Evolutionary conservation across 2,329 filamentous ascomycete species (phyloP).

Genomic region (Epichloe elymi): DNA sequence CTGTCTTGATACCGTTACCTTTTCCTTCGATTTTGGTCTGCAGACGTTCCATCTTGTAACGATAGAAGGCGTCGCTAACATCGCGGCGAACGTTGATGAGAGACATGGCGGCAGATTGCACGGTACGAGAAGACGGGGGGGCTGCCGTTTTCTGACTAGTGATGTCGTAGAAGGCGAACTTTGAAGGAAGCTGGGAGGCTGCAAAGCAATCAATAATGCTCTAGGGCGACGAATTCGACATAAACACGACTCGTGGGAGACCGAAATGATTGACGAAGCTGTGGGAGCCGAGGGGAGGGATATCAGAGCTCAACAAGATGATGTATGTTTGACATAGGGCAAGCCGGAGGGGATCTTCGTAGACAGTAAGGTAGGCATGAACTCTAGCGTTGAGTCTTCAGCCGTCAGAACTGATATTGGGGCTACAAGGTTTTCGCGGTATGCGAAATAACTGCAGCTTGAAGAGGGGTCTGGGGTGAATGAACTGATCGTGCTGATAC

Average conservation of each 20-base stretch:
- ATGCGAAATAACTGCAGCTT: slow-evolving; percentile 97
- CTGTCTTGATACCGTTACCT: slow-evolving; percentile 98
- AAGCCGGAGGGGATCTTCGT: slow-evolving; percentile 32
- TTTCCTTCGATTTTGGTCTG: slow-evolving; percentile 99
- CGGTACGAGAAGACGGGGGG: slow-evolving; percentile 6
- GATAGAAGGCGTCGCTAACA: slow-evolving; percentile 97
- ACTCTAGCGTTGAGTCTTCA: slow-evolving; percentile 46
- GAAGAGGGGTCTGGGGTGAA: slow-evolving; percentile 90
- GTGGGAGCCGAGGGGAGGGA: slow-evolving; percentile 26
- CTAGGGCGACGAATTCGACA: slow-evolving; percentile 22
- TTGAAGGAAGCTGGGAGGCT: slow-evolving; percentile 6
- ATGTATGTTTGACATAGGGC: slow-evolving; percentile 43
- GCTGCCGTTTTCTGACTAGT: neutral
- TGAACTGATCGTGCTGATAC: slow-evolving; percentile 89
- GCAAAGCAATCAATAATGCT: slow-evolving; percentile 7
- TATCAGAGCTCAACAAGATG: slow-evolving; percentile 42
- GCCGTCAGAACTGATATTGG: slow-evolving; percentile 82
- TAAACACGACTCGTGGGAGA: slow-evolving; percentile 17
- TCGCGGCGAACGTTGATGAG: slow-evolving; percentile 97
- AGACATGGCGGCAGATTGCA: slow-evolving; percentile 59
- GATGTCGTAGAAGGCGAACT: neutral
- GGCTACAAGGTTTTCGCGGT: slow-evolving; percentile 86
- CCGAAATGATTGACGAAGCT: slow-evolving; percentile 18
- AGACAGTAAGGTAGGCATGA: slow-evolving; percentile 43
- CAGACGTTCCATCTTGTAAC: slow-evolving; percentile 99